A percentile compares a stretch with the other conserved stretches of the same genome.
Conservation (phyloP, 495 filamentous ascomycete species). For the Sphaerosporella brunnea region DNA sequence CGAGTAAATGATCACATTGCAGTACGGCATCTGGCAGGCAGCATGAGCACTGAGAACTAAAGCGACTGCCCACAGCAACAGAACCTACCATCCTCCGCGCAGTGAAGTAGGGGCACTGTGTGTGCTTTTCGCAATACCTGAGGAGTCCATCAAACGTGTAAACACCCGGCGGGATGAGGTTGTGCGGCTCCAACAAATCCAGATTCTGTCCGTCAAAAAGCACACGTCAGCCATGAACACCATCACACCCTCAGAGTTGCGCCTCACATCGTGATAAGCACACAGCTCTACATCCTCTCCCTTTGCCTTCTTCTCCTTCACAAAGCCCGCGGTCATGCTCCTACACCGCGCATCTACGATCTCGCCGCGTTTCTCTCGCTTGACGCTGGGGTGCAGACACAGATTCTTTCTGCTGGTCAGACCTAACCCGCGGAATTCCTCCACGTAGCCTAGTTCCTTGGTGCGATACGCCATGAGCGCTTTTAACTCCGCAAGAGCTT, state of each 20-base stretch:
- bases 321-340: conserved; percentile 88
- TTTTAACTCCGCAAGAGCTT: conserved; percentile 82
- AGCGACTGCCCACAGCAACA: not conserved
- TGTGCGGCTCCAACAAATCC: conserved; percentile 83
- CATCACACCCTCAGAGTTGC: no score
- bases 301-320: conserved; percentile 87
- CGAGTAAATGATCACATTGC: conserved; percentile 98
- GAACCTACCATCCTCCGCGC: conserved; percentile 68
- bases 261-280: conserved; percentile 72
- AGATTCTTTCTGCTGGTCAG: conserved; percentile 94
- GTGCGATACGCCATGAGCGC: conserved; percentile 84
- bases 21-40: conserved; percentile 76
- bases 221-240: conserved; percentile 18
- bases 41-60: conserved; percentile 1
- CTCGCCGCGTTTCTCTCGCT: conserved; percentile 80
- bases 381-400: conserved; percentile 89
- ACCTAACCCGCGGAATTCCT: conserved; percentile 84
- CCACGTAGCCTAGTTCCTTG: conserved; percentile 65
- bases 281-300: conserved; percentile 90
- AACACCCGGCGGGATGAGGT: conserved; percentile 78
- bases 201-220: conserved; percentile 65
- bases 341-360: conserved; percentile 89
- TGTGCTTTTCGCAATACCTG: conserved; percentile 80
- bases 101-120: conserved; percentile 96
- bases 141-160: conserved; percentile 86